Conservation (phyloP, 176 grass and related monocot genomes). For the Pontederia paniculata region DNA sequence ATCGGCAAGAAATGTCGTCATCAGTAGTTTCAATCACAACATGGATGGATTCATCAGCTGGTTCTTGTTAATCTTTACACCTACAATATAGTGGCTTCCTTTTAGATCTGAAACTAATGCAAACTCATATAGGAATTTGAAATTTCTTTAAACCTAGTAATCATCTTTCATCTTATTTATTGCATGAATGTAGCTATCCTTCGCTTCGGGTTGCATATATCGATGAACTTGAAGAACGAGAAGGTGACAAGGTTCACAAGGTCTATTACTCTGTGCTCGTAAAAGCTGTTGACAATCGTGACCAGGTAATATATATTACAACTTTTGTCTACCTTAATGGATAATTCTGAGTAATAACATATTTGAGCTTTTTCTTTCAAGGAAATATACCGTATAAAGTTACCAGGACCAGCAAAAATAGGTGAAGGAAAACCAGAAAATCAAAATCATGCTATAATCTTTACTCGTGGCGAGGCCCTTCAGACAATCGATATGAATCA, state of each 20-base stretch:
- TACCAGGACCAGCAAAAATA: conserved; percentile 77
- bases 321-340: conserved; percentile 11
- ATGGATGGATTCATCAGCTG: neutral
- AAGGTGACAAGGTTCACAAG: conserved; percentile 78
- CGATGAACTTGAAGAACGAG: conserved; percentile 87
- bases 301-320: conserved; percentile 42
- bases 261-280: conserved; percentile 89
- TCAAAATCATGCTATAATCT: conserved; percentile 97
- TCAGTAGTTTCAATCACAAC: neutral
- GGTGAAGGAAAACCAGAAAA: conserved; percentile 98
- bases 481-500: conserved; percentile 99
- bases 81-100: too few species aligned
- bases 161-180: conserved; percentile 9
- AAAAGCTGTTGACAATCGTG: conserved; percentile 93
- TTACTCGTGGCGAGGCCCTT: conserved; percentile 81
- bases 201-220: conserved; percentile 90
- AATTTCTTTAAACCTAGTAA: neutral
- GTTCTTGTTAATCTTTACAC: too few species aligned
- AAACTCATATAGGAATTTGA: neutral
- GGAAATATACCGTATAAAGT: conserved; percentile 99
- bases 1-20: neutral
- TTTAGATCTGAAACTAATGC: neutral
- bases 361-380: conserved; percentile 32
- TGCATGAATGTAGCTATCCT: conserved; percentile 58
- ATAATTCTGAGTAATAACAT: conserved; percentile 4